These are phyloP conservation scores for Collybia mongolica DNA, from an alignment of 768 basidiomycete genomes.

Conservation along the genomic window DNA sequence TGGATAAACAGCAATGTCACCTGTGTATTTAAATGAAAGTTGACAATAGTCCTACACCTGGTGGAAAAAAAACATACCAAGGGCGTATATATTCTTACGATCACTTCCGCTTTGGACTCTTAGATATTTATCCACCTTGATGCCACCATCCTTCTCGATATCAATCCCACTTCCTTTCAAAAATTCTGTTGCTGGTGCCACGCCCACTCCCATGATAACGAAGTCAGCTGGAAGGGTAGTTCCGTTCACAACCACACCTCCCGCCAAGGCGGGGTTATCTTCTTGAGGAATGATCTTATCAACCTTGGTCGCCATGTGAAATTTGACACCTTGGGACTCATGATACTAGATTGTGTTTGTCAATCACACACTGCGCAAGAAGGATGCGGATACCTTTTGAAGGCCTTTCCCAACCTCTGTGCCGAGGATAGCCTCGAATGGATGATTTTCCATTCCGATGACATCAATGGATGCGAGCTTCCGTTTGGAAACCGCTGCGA, in stretches of 20 bases:
- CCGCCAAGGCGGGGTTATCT: slow-evolving; percentile 52
- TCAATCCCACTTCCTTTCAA: slow-evolving; percentile 67
- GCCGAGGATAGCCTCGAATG: slow-evolving; percentile 82
- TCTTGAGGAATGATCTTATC: slow-evolving; percentile 63
- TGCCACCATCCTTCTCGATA: slow-evolving; percentile 73
- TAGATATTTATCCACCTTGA: slow-evolving; percentile 76
- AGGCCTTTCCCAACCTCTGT: slow-evolving; percentile 75
- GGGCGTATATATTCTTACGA: slow-evolving; percentile 61
- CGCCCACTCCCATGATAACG: slow-evolving; percentile 86
- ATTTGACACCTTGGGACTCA: slow-evolving; percentile 80
- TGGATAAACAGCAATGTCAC: slow-evolving; percentile 83
- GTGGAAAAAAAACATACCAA: slow-evolving; percentile 41
- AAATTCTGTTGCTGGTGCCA: slow-evolving; percentile 78
- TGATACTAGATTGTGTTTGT: slow-evolving; percentile 52
- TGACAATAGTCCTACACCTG: background rate
- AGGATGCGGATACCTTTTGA: slow-evolving; percentile 54
- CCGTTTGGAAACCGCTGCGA: slow-evolving; percentile 67
- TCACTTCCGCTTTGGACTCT: slow-evolving; percentile 47
- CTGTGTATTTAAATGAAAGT: slow-evolving; percentile 24
- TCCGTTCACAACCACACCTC: slow-evolving; percentile 65
- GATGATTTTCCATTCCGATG: slow-evolving; percentile 78
- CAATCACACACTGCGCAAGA: background rate
- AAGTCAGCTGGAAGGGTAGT: slow-evolving; percentile 69
- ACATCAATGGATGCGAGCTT: slow-evolving; percentile 82
- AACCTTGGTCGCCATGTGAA: slow-evolving; percentile 73